These are phyloP conservation scores for Sarcomyxa edulis DNA, from an alignment of 768 basidiomycete genomes.

Conservation along the genomic window DNA sequence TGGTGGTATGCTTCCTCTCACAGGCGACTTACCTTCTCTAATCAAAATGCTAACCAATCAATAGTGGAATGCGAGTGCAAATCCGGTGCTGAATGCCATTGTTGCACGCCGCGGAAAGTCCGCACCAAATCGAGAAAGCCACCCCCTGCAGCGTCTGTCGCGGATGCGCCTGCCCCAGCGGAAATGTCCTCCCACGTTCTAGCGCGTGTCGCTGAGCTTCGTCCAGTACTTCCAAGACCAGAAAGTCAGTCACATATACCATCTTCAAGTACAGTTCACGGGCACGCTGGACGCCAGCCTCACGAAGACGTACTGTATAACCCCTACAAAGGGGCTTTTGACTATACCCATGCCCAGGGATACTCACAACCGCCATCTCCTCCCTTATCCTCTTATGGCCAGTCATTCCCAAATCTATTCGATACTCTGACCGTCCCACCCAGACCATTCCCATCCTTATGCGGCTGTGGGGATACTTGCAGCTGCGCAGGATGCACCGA, in stretches of 20 bases:
- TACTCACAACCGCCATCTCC: background rate
- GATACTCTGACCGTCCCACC: conserved; percentile 13
- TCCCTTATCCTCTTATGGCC: conserved; percentile 16
- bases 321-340: conserved; percentile 68
- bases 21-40: conserved; percentile 16
- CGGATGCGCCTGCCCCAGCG: no score
- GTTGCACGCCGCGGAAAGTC: conserved; percentile 45
- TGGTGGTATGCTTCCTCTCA: conserved; percentile 48
- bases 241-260: conserved; percentile 34
- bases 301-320: conserved; percentile 52
- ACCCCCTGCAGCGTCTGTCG: conserved; percentile 3
- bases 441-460: conserved; percentile 38
- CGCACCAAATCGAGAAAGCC: conserved; percentile 2
- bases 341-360: conserved; percentile 31
- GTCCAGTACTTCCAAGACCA: conserved; percentile 69
- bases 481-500: conserved; percentile 60
- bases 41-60: conserved; percentile 37
- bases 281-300: conserved; percentile 34
- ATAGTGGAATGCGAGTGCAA: conserved; percentile 51
- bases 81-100: conserved; percentile 49
- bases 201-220: conserved; percentile 58
- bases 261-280: conserved; percentile 37
- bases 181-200: conserved; percentile 42
- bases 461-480: conserved; percentile 61
- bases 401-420: conserved; percentile 18